Evolutionary conservation across 768 basidiomycete genomes (phyloP).

Genomic region (Phylloporus sp.): DNA sequence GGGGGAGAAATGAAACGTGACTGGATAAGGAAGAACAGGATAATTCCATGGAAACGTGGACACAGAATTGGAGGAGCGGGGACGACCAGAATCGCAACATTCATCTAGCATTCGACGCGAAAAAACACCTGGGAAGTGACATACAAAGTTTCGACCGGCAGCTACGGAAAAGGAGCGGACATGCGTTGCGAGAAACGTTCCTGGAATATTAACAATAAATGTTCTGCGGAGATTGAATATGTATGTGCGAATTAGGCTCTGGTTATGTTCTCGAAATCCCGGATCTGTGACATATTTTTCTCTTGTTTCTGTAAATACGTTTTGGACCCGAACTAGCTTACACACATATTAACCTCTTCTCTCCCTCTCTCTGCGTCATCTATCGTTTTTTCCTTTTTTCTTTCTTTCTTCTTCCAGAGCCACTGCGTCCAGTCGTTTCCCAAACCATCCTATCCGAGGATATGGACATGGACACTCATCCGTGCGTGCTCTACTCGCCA

Average conservation of each 20-base stretch:
- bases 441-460: conserved; percentile 8
- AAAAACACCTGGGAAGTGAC: conserved; percentile 9
- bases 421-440: background rate
- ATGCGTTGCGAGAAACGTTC: conserved; percentile 28
- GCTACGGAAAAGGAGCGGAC: conserved; percentile 19
- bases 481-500: conserved; percentile 13
- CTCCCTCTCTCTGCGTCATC: conserved; percentile 11
- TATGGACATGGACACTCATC: conserved; percentile 18
- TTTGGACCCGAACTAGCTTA: conserved; percentile 35
- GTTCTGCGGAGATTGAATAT: conserved; percentile 32
- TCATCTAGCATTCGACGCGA: background rate
- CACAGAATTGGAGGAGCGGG: background rate
- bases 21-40: conserved; percentile 5
- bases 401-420: conserved; percentile 5
- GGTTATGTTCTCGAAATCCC: conserved; percentile 38
- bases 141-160: conserved; percentile 17
- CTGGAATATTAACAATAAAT: conserved; percentile 29
- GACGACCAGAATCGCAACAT: background rate
- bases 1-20: conserved; percentile 21
- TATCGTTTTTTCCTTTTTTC: conserved; percentile 8
- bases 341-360: conserved; percentile 32
- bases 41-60: conserved; percentile 21
- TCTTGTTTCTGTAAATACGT: conserved; percentile 37
- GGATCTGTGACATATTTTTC: conserved; percentile 39
- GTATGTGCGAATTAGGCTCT: conserved; percentile 33